phyloP scores from a whole-genome alignment of 129 eudicot genomes.

The Artemisia annua region DNA sequence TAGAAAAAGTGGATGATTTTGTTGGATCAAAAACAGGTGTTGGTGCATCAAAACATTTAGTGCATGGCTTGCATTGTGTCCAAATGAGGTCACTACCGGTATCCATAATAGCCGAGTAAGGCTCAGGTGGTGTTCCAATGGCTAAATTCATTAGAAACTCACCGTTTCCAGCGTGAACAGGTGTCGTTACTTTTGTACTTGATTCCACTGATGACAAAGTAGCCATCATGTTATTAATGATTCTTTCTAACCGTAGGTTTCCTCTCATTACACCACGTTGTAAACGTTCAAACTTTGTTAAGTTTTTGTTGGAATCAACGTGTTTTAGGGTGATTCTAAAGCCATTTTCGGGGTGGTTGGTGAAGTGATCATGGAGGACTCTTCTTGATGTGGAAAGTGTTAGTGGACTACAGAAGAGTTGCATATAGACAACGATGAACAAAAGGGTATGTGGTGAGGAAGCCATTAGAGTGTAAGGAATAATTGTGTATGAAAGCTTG shows the following conservation, averaged over 20 bases:
- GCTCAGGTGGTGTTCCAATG: conserved; percentile 66
- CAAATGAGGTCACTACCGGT: conserved; percentile 90
- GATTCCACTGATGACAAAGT: conserved; percentile 23
- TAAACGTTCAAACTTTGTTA: conserved; percentile 65
- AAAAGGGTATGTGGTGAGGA: conserved; percentile 17
- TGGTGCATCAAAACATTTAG: conserved; percentile 58
- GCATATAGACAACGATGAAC: conserved; percentile 24
- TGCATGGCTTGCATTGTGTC: conserved; percentile 92
- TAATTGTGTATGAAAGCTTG: conserved; percentile 1
- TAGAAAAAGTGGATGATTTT: conserved; percentile 58
- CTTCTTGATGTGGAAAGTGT: conserved; percentile 57
- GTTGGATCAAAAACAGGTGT: conserved; percentile 75
- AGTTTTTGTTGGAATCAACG: conserved; percentile 68
- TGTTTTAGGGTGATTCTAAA: conserved; percentile 56
- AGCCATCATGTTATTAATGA: conserved; percentile 41
- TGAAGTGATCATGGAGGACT: conserved; percentile 21
- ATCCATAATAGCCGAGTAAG: conserved; percentile 68
- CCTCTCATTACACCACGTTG: conserved; percentile 70
- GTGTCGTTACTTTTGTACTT: conserved; percentile 34
- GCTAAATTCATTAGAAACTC: conserved; percentile 78
- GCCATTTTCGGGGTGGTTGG: conserved; percentile 19
- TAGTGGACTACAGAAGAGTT: conserved; percentile 30
- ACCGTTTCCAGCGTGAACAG: conserved; percentile 70
- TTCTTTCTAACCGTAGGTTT: conserved; percentile 46
- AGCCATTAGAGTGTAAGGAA: conserved; percentile 13